Percentiles rank a stretch among this genome's conserved stretches.
Evolutionary conservation across 148 eudicot genomes (phyloP).

Genomic region (Silene conica): DNA sequence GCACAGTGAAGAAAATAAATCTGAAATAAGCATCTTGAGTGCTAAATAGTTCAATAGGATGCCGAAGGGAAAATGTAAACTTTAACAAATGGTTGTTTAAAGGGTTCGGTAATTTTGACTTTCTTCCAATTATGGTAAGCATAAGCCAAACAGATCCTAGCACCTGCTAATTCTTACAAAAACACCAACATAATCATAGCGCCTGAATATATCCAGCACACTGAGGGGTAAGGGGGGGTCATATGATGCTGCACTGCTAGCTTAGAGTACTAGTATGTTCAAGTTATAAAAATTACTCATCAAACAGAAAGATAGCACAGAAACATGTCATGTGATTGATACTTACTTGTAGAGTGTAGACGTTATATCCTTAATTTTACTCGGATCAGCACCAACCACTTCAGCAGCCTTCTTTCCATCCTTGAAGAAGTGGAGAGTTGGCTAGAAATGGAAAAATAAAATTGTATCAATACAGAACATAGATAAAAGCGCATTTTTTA

Average conservation of each 20-base stretch:
- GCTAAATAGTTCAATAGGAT: background rate
- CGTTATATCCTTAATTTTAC: slow-evolving; percentile 41
- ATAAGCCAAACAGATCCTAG: too few relatives aligned
- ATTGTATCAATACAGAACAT: background rate
- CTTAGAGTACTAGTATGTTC: background rate
- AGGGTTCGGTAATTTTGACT: background rate
- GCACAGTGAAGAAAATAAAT: background rate
- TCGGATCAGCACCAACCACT: slow-evolving; percentile 61
- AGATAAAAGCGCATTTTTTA: background rate
- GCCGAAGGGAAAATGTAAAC: background rate
- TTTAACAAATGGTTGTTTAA: background rate
- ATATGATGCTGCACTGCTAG: background rate
- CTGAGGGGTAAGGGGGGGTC: background rate
- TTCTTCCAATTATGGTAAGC: background rate
- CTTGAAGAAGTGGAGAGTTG: slow-evolving; percentile 58
- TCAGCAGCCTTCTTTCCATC: slow-evolving; percentile 60
- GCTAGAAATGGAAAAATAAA: slow-evolving; percentile 34
- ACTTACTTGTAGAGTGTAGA: slow-evolving; percentile 48
- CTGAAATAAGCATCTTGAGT: background rate
- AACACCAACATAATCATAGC: background rate
- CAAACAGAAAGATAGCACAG: background rate
- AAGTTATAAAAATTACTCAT: background rate
- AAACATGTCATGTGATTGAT: background rate
- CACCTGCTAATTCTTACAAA: too few relatives aligned
- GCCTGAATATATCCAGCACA: background rate